Percentiles rank a stretch among this genome's conserved stretches.
These are phyloP conservation scores for Lactifluus pinguis DNA, from an alignment of 768 basidiomycete genomes.

Conservation along the genomic window DNA sequence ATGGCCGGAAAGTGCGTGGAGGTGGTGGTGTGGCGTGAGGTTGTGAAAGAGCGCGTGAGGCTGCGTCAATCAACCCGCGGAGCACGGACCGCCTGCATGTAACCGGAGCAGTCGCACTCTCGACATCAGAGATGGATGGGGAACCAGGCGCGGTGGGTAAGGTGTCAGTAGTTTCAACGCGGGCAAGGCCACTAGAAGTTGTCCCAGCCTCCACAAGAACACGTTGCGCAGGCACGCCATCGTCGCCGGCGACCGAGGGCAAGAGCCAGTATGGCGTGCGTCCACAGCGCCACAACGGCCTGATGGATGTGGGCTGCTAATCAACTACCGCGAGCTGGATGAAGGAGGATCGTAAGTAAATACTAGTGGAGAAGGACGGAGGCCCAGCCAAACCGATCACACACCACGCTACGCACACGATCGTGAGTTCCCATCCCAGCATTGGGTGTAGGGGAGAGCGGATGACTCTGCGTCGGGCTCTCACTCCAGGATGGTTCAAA, in stretches of 20 bases:
- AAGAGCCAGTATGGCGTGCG: conserved; percentile 28
- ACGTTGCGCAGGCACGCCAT: conserved; percentile 20
- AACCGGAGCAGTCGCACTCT: background rate
- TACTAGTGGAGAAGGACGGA: too few relatives aligned
- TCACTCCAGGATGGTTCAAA: too few relatives aligned
- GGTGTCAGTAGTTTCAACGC: conserved; percentile 14
- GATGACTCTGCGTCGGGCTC: too few relatives aligned
- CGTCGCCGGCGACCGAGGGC: conserved; percentile 20
- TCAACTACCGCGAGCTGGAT: conserved; percentile 23
- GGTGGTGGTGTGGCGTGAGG: background rate
- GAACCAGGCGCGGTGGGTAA: conserved; percentile 10
- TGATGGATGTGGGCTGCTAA: conserved; percentile 25
- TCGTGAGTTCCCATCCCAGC: too few relatives aligned
- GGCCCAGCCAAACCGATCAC: too few relatives aligned
- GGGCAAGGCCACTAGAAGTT: conserved; percentile 3
- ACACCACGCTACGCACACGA: too few relatives aligned
- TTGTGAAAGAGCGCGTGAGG: conserved; percentile 14
- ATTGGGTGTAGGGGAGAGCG: too few relatives aligned
- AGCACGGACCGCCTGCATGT: conserved; percentile 38
- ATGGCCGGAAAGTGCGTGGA: background rate
- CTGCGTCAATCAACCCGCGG: conserved; percentile 23
- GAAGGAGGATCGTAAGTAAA: too few relatives aligned
- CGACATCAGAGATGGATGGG: background rate
- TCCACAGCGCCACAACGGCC: conserved; percentile 29
- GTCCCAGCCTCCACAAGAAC: conserved; percentile 21